Evolutionary conservation across 805 yeast species (phyloP).

Genomic region (Kazachstania africana): DNA sequence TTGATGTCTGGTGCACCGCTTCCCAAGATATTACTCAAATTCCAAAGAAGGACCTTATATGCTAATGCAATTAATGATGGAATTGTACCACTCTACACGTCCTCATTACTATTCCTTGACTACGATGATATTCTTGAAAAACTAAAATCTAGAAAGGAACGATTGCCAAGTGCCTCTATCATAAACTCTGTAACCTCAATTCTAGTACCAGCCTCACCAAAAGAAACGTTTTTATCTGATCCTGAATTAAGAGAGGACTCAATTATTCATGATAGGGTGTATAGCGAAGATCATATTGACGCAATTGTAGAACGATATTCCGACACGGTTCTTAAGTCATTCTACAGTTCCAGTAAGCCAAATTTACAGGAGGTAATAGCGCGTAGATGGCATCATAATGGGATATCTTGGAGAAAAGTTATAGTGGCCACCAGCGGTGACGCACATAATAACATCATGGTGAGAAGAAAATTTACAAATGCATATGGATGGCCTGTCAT

Average conservation of each 20-base stretch:
- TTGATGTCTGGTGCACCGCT: slow-evolving; percentile 52
- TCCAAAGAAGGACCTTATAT: slow-evolving; percentile 55
- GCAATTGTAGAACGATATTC: background rate
- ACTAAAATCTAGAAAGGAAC: slow-evolving; percentile 18
- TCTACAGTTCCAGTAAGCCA: slow-evolving; percentile 45
- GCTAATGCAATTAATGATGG: slow-evolving; percentile 74
- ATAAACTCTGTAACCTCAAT: slow-evolving; percentile 53
- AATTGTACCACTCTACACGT: slow-evolving; percentile 66
- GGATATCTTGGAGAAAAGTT: slow-evolving; percentile 84
- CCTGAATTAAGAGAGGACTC: slow-evolving; percentile 43
- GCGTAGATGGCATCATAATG: slow-evolving; percentile 73
- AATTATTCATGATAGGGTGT: slow-evolving; percentile 53
- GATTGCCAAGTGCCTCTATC: slow-evolving; percentile 37
- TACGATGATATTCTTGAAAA: slow-evolving; percentile 35
- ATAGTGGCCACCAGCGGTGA: slow-evolving; percentile 78
- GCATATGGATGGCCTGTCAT: slow-evolving; percentile 80
- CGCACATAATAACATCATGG: slow-evolving; percentile 89
- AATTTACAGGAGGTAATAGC: slow-evolving; percentile 78
- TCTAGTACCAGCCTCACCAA: slow-evolving; percentile 52
- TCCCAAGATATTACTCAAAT: slow-evolving; percentile 41
- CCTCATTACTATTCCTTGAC: slow-evolving; percentile 57
- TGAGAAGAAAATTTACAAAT: slow-evolving; percentile 75
- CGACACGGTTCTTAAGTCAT: slow-evolving; percentile 19
- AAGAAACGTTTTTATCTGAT: slow-evolving; percentile 41
- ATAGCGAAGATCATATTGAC: slow-evolving; percentile 32